A percentile compares a stretch with the other conserved stretches of the same genome.
These are phyloP conservation scores for Fusarium agapanthi DNA, from an alignment of 2,329 filamentous ascomycete species.

Conservation along the genomic window DNA sequence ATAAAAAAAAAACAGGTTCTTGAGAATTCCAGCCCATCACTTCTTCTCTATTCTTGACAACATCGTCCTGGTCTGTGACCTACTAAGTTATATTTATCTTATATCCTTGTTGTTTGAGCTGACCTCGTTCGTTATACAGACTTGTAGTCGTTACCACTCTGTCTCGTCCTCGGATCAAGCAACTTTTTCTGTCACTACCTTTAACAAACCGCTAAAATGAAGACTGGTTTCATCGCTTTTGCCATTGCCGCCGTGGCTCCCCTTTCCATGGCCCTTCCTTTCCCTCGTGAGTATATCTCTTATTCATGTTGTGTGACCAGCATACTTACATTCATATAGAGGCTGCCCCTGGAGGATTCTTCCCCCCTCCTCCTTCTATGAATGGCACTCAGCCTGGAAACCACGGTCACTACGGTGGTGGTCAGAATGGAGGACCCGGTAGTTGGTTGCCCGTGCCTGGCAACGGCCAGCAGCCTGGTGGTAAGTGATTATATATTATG, in stretches of 20 bases:
- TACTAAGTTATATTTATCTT: neutral
- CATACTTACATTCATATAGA: constrained; percentile 7
- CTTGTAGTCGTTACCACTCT: neutral
- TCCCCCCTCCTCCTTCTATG: neutral
- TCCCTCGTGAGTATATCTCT: constrained; percentile 18
- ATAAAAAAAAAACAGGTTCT: constrained; percentile 16
- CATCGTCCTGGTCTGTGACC: constrained; percentile 30
- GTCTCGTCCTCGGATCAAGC: constrained; percentile 2
- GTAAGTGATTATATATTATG: constrained; percentile 1
- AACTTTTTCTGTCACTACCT: constrained; percentile 5
- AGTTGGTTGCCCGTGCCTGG: constrained; percentile 14
- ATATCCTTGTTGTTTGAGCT: constrained; percentile 24
- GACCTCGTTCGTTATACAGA: constrained; percentile 23
- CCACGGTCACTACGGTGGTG: neutral
- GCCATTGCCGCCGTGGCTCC: constrained; percentile 30
- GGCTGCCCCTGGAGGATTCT: constrained; percentile 1
- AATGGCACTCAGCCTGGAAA: constrained; percentile 19
- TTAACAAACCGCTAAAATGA: constrained; percentile 31
- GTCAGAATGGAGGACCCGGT: neutral
- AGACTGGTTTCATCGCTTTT: constrained; percentile 33
- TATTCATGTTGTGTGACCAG: too few relatives aligned
- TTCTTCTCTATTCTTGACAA: constrained; percentile 19
- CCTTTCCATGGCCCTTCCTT: constrained; percentile 25
- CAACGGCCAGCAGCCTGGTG: neutral
- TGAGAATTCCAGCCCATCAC: neutral